Percentiles rank a stretch among this genome's conserved stretches.
phyloP scores from a whole-genome alignment of 2,329 filamentous ascomycete genomes.

The Xenosphaeropsis pyriputrescens region DNA sequence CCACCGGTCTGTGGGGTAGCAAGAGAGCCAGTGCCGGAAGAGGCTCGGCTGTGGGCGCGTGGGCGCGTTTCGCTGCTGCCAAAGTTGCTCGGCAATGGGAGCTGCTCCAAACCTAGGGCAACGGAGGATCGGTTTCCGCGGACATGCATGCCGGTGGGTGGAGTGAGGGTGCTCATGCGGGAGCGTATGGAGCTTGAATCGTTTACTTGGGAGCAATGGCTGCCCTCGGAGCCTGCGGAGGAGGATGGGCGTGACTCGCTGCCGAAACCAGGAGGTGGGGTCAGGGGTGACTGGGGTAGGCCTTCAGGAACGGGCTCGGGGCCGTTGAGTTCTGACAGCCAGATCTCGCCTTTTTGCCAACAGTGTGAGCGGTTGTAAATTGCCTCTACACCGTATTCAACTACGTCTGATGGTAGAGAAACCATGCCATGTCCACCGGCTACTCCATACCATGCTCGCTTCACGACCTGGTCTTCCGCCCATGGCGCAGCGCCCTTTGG shows the following conservation, averaged over 20 bases:
- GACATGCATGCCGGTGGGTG: not conserved
- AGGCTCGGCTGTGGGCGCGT: no score
- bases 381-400: constrained; percentile 48
- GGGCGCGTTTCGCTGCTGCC: no score
- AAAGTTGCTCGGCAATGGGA: constrained; percentile 8
- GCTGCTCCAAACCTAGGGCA: constrained; percentile 13
- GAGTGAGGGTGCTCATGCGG: no score
- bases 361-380: constrained; percentile 56
- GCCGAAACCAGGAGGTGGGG: constrained; percentile 10
- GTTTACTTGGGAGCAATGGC: not conserved
- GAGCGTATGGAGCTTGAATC: not conserved
- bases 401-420: constrained; percentile 44
- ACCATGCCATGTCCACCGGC: constrained; percentile 51
- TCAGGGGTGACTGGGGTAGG: constrained; percentile 7
- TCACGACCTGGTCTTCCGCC: constrained; percentile 46
- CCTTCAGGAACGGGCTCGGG: not conserved
- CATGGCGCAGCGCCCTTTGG: constrained; percentile 61
- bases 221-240: not conserved
- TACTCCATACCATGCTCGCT: constrained; percentile 61
- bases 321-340: constrained; percentile 21
- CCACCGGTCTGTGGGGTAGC: not conserved
- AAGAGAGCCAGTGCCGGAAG: no score
- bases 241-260: constrained; percentile 1
- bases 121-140: constrained; percentile 11
- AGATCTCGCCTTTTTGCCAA: constrained; percentile 48